These are phyloP conservation scores for Vaccinium myrtillus DNA, from an alignment of 148 eudicot genomes.

Conservation along the genomic window DNA sequence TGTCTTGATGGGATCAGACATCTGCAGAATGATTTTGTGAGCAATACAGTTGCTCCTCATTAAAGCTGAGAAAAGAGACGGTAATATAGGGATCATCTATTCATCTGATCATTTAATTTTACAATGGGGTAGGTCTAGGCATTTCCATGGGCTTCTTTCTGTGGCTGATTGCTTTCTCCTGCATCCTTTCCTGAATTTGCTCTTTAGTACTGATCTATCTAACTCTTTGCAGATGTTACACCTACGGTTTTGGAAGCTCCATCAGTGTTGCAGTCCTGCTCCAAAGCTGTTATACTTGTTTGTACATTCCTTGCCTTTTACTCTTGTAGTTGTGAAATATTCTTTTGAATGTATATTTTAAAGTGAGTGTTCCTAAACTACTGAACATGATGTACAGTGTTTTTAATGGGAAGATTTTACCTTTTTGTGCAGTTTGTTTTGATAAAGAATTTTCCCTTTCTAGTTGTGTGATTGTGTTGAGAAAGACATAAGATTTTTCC, in stretches of 20 bases:
- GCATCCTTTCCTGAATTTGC: neutral
- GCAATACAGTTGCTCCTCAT: neutral
- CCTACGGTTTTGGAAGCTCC: constrained; percentile 47
- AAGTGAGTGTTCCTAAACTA: neutral
- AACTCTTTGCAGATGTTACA: constrained; percentile 43
- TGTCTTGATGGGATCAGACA: neutral
- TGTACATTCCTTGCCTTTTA: constrained; percentile 67
- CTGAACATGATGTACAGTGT: neutral
- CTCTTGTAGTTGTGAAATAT: constrained; percentile 9
- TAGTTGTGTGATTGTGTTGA: neutral
- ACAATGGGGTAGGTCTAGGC: neutral
- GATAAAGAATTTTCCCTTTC: neutral
- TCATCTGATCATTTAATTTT: neutral
- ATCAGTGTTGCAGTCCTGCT: constrained; percentile 34
- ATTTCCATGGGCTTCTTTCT: neutral
- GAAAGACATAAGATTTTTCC: too few relatives aligned
- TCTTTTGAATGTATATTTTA: neutral
- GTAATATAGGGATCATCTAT: neutral
- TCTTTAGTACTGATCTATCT: neutral
- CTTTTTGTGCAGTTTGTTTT: constrained; percentile 1
- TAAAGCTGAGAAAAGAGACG: neutral
- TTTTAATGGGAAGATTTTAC: neutral
- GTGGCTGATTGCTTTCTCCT: constrained; percentile 1
- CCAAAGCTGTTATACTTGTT: constrained; percentile 89
- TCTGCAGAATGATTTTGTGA: neutral